A percentile compares a stretch with the other conserved stretches of the same genome.
phyloP scores from a whole-genome alignment of 306 rosid species.

The Dalbergia oliveri region DNA sequence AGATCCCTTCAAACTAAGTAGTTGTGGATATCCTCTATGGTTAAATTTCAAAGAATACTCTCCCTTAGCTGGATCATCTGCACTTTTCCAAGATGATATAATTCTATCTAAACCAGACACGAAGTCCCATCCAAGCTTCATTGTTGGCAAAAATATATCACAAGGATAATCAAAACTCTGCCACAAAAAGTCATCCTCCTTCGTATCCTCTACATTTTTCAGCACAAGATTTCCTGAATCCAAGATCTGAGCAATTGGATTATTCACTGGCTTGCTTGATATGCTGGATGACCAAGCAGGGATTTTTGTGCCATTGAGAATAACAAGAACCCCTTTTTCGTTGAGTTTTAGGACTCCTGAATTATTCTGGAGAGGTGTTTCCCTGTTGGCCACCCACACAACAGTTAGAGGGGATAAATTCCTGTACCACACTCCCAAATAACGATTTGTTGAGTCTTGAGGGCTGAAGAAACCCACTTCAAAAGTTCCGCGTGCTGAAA shows the following conservation, averaged over 20 bases:
- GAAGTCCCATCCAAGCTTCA: slow-evolving; percentile 13
- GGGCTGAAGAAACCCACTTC: slow-evolving; percentile 44
- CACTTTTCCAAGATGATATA: slow-evolving; percentile 39
- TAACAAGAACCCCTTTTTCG: too few species aligned
- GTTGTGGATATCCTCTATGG: slow-evolving; percentile 4
- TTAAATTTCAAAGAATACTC: neutral
- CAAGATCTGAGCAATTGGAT: too few species aligned
- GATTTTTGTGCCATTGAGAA: too few species aligned
- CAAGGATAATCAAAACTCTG: too few species aligned
- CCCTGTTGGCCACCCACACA: too few species aligned
- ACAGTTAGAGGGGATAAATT: slow-evolving; percentile 30
- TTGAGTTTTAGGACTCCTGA: too few species aligned
- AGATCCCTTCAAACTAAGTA: neutral
- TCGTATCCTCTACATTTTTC: too few species aligned
- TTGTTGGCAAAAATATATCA: neutral
- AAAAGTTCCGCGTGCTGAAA: slow-evolving; percentile 22
- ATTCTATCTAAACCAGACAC: neutral
- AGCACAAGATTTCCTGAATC: too few species aligned
- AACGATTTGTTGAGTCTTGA: slow-evolving; percentile 8
- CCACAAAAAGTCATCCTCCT: too few species aligned
- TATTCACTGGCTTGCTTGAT: too few species aligned
- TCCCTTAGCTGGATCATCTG: neutral
- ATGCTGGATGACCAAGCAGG: too few species aligned
- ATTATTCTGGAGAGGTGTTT: too few species aligned
- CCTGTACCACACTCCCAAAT: slow-evolving; percentile 41